Evolutionary conservation across 106 monocot genomes (phyloP), one percentile per base, ranked within the genome.

Genomic region (Xerophyta viscosa): DNA sequence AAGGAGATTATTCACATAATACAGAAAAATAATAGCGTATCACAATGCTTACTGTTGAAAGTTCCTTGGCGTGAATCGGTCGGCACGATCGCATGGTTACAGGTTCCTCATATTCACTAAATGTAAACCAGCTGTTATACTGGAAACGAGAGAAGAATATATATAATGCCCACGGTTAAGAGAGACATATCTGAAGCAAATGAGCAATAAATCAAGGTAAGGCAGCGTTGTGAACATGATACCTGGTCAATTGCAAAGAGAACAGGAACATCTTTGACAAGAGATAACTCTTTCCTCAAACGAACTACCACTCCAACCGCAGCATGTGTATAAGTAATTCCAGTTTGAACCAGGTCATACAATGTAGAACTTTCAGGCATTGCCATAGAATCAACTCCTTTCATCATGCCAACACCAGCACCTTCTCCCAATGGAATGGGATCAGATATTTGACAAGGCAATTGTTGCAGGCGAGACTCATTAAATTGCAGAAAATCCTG

Each of bases 51-150:
- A 98, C 98, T 48, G 62, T 82, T 49, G 98, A 46, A 55, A 90
- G 76, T 57, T 98, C 82, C 54, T 58, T 90, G 3, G 98, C 85
- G 74, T 98, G 98, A 70, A 98, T 86, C 29, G 81, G 82, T 3
- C 78, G 66, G 36, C 65, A 58, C 39, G 89, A 98, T 20, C 79
- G 67, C 46, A 61, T 66, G 20, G 89, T 82, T 47, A 83, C 65
- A 66, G 79, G 78, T 36, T 98, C 98, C 50, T 76, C 68, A 64
- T 86, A 98, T 50, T 80, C 90, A 37, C 76, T 98, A 60, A 98
- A 98, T 46, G 98, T 98, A 66, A 98, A 98, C 89, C 98, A 98
- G 65, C 61, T 98, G 48, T 98, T 98, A 51, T 86, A 98, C 98
- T 98, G 75, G 31, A 58, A 27, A 64, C 42, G 31, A 30, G 41